Evolutionary conservation across 1,284 basidiomycete genomes (phyloP), one percentile per base, ranked within the genome.

Genomic region (Acaromyces ingoldii): DNA sequence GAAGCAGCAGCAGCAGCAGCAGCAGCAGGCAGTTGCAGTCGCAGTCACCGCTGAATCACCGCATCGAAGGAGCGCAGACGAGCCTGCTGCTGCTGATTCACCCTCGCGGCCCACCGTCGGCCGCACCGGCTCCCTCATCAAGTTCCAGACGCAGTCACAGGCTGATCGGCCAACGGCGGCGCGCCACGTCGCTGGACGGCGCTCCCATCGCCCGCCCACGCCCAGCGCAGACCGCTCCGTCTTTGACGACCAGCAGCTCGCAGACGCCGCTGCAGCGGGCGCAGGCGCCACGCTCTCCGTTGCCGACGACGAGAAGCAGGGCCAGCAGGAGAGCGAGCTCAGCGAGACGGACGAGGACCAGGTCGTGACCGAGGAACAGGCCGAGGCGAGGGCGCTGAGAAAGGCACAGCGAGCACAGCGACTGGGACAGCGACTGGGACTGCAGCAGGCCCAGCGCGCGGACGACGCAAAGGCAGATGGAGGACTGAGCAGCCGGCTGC

Each of bases 351-450:
- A 53, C 30, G 49, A 52, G 2, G 37, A 53, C 4, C 55, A 61
- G 41, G 54, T 60, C 0, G 62, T 66, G 1, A 67, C 62, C 2
- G 64, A 67, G 38, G 64, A 67, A 6, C 64, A 67, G 37, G 64
- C 64, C 7, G 56, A 53, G 6, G 53, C 51, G 30, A 29, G 47
- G 19, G 60, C 36, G 7, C 24, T 19, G 3, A 9, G 51, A 9
- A 21, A 28, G 26, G 49, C 22, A 3, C 25, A 36, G 17, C n/a
- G n/a, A 30, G 44, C 29, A 36, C 21, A 21, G 24, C 34, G 25
- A 13, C 4, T 3, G 21, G 19, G 25, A 10, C 4, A 45, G 43
- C 29, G 30, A 17, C 15, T 13, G 11, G 3, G 30, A 19, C 26
- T 33, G 29, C 17, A n/a, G 7, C 31, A 36, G 17, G 24, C 6